Evolutionary conservation across 2,329 filamentous ascomycete genomes (phyloP), one percentile per base, ranked within the genome.

Genomic region (Claviceps lovelessii): DNA sequence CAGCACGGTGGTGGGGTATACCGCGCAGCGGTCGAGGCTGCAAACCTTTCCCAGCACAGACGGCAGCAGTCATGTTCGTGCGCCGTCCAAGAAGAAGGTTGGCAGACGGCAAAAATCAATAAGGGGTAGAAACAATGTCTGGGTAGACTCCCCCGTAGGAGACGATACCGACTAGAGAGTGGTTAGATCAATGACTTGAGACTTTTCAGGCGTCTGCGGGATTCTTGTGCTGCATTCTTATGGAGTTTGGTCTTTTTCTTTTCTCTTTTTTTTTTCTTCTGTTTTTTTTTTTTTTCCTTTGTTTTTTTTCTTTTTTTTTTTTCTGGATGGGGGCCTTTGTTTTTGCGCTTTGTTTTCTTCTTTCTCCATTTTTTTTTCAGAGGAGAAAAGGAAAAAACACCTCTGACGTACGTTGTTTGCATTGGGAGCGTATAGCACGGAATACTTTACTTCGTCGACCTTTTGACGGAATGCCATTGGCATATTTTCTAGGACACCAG

Each of bases 31-130:
- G 49, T 73, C 74, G 5, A 73, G 70, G 60, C 65, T 77, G 41
- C 69, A 73, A 55, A 77, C 75, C 10, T 77, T 77, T 19, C 57
- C 67, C 51, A 75, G 74, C 64, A 71, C 70, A 19, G 68, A 72
- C 44, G 64, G 65, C 29, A 59, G 59, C 41, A 58, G 61, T 35
- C 62, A 61, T 56, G 65, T 61, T 47, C 62, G 63, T 28, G 60
- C 63, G 50, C 57, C 61, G 50, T 66, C 64, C 17, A 67, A 62
- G 45, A 67, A 62, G 45, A 62, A 64, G 39, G 61, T 62, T 17
- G 66, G 60, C 10, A 70, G 62, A 54, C 64, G 63, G 45, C 63
- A 62, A 53, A 63, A 58, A 54, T 64, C 68, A 9, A 59, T 60
- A 6, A 67, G 63, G 54, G 61, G 58, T 50, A 68, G 61, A 60